Percentiles rank a stretch among this genome's conserved stretches.
These are phyloP conservation scores for Hawksworthiomyces lignivorus DNA, from an alignment of 2,329 filamentous ascomycete genomes.

Conservation along the genomic window DNA sequence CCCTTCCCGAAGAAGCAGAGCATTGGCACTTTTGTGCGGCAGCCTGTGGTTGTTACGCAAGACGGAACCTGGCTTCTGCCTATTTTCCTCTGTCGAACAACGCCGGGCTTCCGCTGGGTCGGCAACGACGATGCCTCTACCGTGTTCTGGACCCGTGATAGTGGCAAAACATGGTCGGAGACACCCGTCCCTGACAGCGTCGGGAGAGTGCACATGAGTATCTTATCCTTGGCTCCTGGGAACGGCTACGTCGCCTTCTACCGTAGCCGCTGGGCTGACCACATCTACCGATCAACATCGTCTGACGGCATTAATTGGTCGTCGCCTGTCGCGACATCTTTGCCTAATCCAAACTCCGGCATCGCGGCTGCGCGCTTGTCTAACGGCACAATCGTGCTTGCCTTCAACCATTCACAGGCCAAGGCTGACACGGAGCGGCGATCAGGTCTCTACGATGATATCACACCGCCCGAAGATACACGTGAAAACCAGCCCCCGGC, in stretches of 20 bases:
- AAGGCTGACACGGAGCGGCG: constrained; percentile 25
- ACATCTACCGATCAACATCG: constrained; percentile 33
- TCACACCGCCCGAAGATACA: constrained; percentile 31
- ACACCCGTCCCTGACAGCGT: constrained; percentile 27
- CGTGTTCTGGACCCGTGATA: constrained; percentile 28
- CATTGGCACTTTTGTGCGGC: constrained; percentile 33
- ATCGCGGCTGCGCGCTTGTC: constrained; percentile 30
- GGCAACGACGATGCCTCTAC: constrained; percentile 36
- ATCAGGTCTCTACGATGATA: constrained; percentile 36
- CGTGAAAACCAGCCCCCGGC: constrained; percentile 29
- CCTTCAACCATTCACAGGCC: constrained; percentile 33
- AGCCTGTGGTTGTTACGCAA: constrained; percentile 29
- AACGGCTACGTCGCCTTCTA: constrained; percentile 22
- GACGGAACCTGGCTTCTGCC: constrained; percentile 32
- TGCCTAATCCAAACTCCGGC: constrained; percentile 38
- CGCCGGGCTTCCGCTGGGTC: constrained; percentile 33
- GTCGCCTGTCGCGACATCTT: constrained; percentile 23
- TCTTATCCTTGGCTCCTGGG: constrained; percentile 17
- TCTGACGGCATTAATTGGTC: constrained; percentile 31
- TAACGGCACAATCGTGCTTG: constrained; percentile 27
- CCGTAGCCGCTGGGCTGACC: constrained; percentile 37
- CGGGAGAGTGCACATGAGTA: constrained; percentile 37
- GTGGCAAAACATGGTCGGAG: constrained; percentile 32
- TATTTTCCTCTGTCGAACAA: constrained; percentile 34
- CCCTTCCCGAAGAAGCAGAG: constrained; percentile 27